Evolutionary conservation across 2,329 filamentous ascomycete genomes (phyloP), one percentile per base, ranked within the genome.

Genomic region (Grosmannia serpens): DNA sequence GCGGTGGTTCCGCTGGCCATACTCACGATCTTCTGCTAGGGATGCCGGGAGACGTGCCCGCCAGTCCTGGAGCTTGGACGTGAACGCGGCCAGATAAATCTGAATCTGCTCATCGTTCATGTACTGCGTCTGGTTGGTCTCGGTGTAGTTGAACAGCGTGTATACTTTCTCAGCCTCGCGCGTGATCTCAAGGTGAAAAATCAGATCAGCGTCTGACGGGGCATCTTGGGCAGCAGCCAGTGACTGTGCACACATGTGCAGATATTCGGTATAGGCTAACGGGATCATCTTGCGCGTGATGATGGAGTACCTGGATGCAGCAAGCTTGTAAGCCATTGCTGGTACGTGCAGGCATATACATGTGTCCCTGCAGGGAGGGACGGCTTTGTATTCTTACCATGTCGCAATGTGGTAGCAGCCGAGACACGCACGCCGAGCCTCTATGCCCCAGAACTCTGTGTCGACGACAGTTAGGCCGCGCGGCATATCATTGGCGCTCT

Each of bases 371-470:
- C 33, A 35, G 5, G 15, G 33, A 50, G 47, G 26, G 3, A 10
- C 4, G 20, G 13, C 29, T 53, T 20, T 50, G 24, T 50, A 6
- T 29, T 31, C 54, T 26, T 49, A 56, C 57, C 57, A 58, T 8
- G 46, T 58, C 4, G 57, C 44, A 8, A 58, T 51, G 44, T 58
- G 57, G 52, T 58, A 58, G 52, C 57, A 58, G 52, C 57, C 57
- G 38, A 58, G 13, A 20, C 52, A 58, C 7, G 52, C 52, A 9
- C 57, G 57, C 17, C 20, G 52, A 7, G 57, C 57, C 27, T 58
- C 57, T 1, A 50, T 2, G 22, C 52, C 20, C 57, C 57, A 58
- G 13, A 58, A 46, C 5, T 58, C 57, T 5, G 22, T 20, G 29
- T 58, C 57, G 20, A 55, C 24, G 13, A 41, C 52, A 5, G 13